A percentile compares a stretch with the other conserved stretches of the same genome.
Conservation (phyloP, 371 early-diverging fungal genomes). For the Smittium culicis region DNA sequence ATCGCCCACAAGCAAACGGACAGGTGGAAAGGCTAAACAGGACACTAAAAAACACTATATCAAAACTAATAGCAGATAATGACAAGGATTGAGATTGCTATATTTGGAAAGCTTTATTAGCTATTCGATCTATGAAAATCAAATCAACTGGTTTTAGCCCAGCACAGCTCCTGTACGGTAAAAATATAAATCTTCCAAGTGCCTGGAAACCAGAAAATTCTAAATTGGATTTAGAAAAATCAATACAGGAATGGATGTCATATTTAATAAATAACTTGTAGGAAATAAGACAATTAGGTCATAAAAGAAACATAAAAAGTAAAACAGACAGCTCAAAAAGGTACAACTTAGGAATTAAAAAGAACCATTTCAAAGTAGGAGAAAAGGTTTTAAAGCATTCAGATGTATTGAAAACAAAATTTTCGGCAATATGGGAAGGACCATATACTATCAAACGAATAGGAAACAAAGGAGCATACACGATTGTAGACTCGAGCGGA, state of each 20-base stretch:
- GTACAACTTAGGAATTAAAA: neutral
- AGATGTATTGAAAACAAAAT: neutral
- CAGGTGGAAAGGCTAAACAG: slow-evolving; percentile 11
- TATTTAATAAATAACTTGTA: neutral
- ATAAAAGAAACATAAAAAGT: neutral
- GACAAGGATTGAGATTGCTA: neutral
- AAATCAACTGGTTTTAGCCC: slow-evolving; percentile 1
- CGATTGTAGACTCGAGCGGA: neutral
- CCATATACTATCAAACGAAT: slow-evolving; percentile 2
- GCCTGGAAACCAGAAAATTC: neutral
- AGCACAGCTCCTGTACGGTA: neutral
- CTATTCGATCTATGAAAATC: slow-evolving; percentile 3
- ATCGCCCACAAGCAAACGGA: slow-evolving; percentile 8
- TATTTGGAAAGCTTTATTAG: slow-evolving; percentile 9
- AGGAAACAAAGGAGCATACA: neutral
- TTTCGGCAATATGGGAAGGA: slow-evolving; percentile 5
- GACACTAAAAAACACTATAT: slow-evolving; percentile 4
- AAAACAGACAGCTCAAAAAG: neutral
- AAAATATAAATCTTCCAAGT: neutral
- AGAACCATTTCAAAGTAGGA: neutral
- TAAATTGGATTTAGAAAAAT: neutral
- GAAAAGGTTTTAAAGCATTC: neutral
- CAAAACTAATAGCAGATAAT: neutral
- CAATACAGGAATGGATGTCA: neutral
- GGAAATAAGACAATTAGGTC: neutral